Evolutionary conservation across 768 basidiomycete genomes (phyloP).

Genomic region (Coprinopsis sp.): DNA sequence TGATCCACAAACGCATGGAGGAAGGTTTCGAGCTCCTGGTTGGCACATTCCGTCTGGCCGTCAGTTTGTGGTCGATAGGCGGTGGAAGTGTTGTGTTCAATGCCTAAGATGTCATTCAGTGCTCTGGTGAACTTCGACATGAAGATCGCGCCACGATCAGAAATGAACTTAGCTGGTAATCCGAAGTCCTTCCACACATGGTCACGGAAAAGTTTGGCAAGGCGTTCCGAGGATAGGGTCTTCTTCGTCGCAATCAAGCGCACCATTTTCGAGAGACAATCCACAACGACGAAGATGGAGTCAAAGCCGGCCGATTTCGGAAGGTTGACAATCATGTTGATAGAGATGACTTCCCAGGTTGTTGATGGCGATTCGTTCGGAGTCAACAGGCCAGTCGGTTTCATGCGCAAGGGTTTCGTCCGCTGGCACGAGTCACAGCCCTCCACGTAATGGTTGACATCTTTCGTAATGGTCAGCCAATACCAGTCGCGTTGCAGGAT

Average conservation of each 20-base stretch:
- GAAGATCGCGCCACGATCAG: conserved; percentile 26
- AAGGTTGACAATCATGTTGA: conserved; percentile 30
- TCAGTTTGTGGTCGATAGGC: conserved; percentile 42
- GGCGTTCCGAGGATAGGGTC: conserved; percentile 11
- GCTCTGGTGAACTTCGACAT: conserved; percentile 27
- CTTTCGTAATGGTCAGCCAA: no score
- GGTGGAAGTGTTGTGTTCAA: conserved; percentile 28
- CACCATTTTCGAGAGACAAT: conserved; percentile 13
- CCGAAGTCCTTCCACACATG: conserved; percentile 24
- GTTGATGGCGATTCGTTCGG: conserved; percentile 7
- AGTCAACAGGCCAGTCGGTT: not conserved
- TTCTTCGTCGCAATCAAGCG: conserved; percentile 16
- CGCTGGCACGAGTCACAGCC: no score
- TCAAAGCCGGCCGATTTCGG: conserved; percentile 24
- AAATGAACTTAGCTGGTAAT: conserved; percentile 20
- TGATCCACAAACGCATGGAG: not conserved
- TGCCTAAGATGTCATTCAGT: conserved; percentile 24
- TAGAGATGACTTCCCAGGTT: conserved; percentile 28
- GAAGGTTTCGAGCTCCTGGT: conserved; percentile 3
- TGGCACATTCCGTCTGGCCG: conserved; percentile 23
- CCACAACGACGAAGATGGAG: conserved; percentile 27
- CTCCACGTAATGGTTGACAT: no score
- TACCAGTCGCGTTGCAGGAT: no score
- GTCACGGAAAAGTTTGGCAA: conserved; percentile 20
- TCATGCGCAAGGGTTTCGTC: not conserved